Evolutionary conservation across 768 basidiomycete genomes (phyloP), one percentile per base, ranked within the genome.

Genomic region (Termitomyces sp.): DNA sequence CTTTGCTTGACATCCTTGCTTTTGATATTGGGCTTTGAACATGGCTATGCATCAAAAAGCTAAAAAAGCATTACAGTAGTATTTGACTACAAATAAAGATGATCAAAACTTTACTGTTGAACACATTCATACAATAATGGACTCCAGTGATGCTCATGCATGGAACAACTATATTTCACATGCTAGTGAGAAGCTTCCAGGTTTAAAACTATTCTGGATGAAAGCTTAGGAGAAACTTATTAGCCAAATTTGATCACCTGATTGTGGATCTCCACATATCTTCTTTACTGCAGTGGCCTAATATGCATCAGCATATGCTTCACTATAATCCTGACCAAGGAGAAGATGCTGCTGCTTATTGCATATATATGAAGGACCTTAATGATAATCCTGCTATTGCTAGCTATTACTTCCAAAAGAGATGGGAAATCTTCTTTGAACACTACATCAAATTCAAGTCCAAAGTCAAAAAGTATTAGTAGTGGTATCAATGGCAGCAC

Each of bases 281-380:
- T 71, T 72, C 57, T 62, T 69, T 51, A 71, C 68, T 4, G 55
- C 64, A 72, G 46, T 69, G 71, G 71, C 67, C 66, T 11, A 69
- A 72, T 57, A 60, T 72, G 56, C 70, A 72, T 54, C 63, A 63
- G 18, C 68, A 72, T 41, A 72, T 70, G 70, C 68, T 67, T 3
- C 47, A 61, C 22, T 36, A 58, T 34, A 51, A 55, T 18, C 34
- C 47, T 24, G 50, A 51, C 1, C 62, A 61, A 18, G 34, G 31
- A 20, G 61, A 67, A 13, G 64, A 65, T 54, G 58, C 62, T 15
- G 34, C 50, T 15, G 41, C 58, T 20, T 58, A 65, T 53, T 36
- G 61, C 4, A 48, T 51, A 41, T 33, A 56, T 2, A 48, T 48
- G 57, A 55, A 60, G 18, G 66, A 58, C 33, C 51, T 69, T 3